Base-by-base conservation (phyloP, 352 stramenopile genomes). In the Thraustotheca clavata region DNA sequence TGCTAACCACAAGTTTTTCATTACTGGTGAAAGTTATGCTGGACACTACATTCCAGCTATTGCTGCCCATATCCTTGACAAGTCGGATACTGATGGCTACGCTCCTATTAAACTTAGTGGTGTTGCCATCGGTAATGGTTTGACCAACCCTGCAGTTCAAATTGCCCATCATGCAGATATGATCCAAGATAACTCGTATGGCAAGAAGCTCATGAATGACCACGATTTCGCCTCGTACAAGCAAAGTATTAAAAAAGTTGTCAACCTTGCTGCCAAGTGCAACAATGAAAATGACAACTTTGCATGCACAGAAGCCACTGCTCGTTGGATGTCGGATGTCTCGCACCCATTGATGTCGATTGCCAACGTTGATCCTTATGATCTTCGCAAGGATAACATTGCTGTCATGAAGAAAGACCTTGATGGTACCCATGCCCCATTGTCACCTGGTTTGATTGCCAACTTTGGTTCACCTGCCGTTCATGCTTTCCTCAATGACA, bases 181-280 rank as follows among this genome's bases (percentile, higher is more conserved):
- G 48, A 79, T 89, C 69, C 57, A 54, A 27, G 87, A 92, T 60
- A 93, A 94, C 55, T 49, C 66, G 41, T 91, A 89, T 70, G 87
- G 87, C 40, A 69, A 87, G 40, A 76, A 77, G 41, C 61, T 88
- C 32, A 54, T 89, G 38, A 61, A 75, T 33, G 73, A 76, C 24
- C 49, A 71, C 11, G 61, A 79, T 8, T 74, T 83, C 39, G 50
- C 62, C 36, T 31, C 20, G 38, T 65, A 65, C 20, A 39, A 69
- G 36, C 36, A 47, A n/a, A 26, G 40, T 36, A 43, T 61, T 4
- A 60, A 40, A 26, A n/a, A 63, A 14, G 27, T 65, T n/a, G 12
- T 39, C 5, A 22, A 38, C 12, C 38, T 65, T 1, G 47, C 39
- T 4, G 27, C 52, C 16, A 8, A 55, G 27, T 65, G 57, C 26